Base-by-base conservation (phyloP, 1,284 basidiomycete genomes). In the Irpex sp. region DNA sequence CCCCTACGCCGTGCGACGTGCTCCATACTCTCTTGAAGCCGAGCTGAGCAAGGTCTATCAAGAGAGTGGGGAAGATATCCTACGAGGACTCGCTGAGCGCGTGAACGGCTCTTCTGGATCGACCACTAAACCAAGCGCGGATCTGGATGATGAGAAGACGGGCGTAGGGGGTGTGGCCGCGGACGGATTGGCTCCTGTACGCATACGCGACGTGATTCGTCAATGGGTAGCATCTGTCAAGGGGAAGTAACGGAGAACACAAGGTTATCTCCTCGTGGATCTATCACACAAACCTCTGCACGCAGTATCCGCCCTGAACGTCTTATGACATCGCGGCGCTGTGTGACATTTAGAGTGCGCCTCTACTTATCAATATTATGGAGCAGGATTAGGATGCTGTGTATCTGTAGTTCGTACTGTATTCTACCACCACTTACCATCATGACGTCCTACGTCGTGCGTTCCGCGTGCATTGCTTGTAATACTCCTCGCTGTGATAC, bases 1-100 rank as follows among this genome's bases (percentile, higher is more conserved):
- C 8, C 93, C 92, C 3, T 90, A 89, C 67, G 79, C 86, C 9
- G 91, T 89, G 19, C 81, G 92, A 15, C 77, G 89, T 51, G 77
- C 83, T 4, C 83, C 89, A 61, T 80, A 90, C 64, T 76, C 77
- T 39, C 79, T 82, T 19, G 77, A 79, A 8, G 75, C 72, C 17
- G 92, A 94, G 75, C 76, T 94, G 11, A 80, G 80, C 66, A 78
- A 75, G 65, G 72, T 83, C 61, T 88, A 87, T 69, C 76, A 79
- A 35, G 82, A 82, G 1, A 78, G 81, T 57, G 84, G 74, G 5
- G 79, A 81, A 65, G 85, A 84, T 46, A 83, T 92, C 53, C 65
- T 84, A 62, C 68, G 70, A 63, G 82, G 77, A 8, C 70, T 87
- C 17, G 68, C 66, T 58, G 72, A 76, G 63, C 69, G 76, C 56